Evolutionary conservation across 768 basidiomycete species (phyloP).

Genomic region (Boletus insuetus): DNA sequence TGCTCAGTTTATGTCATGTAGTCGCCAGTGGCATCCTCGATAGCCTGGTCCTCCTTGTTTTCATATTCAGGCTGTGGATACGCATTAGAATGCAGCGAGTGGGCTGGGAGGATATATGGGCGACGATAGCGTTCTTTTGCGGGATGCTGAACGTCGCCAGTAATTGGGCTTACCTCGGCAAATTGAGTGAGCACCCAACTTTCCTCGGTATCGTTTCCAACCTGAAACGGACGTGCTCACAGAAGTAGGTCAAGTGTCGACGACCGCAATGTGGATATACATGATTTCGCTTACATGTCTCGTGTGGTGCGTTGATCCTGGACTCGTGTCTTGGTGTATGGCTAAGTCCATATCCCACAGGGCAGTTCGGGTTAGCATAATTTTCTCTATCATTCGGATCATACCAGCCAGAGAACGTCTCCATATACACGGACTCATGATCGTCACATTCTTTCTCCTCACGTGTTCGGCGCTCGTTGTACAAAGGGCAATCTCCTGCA

Average conservation of each 20-base stretch:
- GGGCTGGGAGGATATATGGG: constrained; percentile 24
- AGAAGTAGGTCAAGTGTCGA: neutral
- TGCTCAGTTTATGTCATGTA: neutral
- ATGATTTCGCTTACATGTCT: constrained; percentile 6
- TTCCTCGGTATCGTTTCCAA: neutral
- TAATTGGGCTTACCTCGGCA: constrained; percentile 7
- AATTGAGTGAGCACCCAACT: neutral
- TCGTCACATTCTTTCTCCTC: constrained; percentile 10
- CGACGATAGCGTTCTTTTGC: constrained; percentile 13
- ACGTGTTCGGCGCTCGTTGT: constrained; percentile 2
- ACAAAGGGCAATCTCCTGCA: constrained; percentile 5
- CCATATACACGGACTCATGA: constrained; percentile 1
- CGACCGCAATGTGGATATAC: constrained; percentile 15
- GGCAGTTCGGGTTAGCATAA: constrained; percentile 22
- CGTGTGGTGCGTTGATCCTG: constrained; percentile 13
- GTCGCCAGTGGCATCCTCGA: constrained; percentile 7
- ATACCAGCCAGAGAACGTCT: constrained; percentile 13
- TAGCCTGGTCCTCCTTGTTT: constrained; percentile 5
- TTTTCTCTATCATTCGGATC: constrained; percentile 18
- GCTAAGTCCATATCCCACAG: neutral
- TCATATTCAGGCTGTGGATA: constrained; percentile 19
- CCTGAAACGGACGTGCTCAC: neutral
- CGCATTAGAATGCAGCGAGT: constrained; percentile 18
- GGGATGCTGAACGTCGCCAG: constrained; percentile 3
- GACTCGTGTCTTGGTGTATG: neutral